phyloP scores from a whole-genome alignment of 352 stramenopile species.

The Globisporangium takayamanum region DNA sequence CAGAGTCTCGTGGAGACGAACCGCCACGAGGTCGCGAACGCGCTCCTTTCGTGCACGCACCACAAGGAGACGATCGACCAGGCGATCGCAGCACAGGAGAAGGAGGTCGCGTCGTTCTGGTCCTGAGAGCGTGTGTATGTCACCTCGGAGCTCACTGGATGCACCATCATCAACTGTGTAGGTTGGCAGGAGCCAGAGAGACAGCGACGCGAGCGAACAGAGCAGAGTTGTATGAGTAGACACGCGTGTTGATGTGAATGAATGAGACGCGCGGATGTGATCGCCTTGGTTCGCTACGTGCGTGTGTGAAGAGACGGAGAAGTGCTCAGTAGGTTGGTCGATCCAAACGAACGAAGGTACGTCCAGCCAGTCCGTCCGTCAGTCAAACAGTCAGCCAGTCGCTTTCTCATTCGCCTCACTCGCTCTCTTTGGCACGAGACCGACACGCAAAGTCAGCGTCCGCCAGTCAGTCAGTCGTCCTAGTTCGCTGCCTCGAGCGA shows the following conservation, averaged over 20 bases:
- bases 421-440: neutral
- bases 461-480: too few relatives aligned
- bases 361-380: too few relatives aligned
- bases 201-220: neutral
- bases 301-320: too few relatives aligned
- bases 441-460: neutral
- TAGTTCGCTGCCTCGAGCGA: constrained; percentile 25
- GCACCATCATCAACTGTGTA: too few relatives aligned
- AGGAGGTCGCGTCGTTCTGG: constrained; percentile 43
- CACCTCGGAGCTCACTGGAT: neutral
- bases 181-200: neutral
- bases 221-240: constrained; percentile 9
- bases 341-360: too few relatives aligned
- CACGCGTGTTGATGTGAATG: neutral
- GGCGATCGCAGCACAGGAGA: constrained; percentile 52
- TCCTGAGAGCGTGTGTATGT: constrained; percentile 20
- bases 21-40: constrained; percentile 50
- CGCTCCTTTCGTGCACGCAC: constrained; percentile 53
- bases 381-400: too few relatives aligned
- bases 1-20: constrained; percentile 50
- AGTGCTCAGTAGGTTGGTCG: too few relatives aligned
- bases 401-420: too few relatives aligned
- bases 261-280: neutral
- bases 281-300: too few relatives aligned
- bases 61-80: constrained; percentile 60